Conservation (phyloP, 2,329 filamentous ascomycete genomes). For the Pseudogymnoascus sp. region DNA sequence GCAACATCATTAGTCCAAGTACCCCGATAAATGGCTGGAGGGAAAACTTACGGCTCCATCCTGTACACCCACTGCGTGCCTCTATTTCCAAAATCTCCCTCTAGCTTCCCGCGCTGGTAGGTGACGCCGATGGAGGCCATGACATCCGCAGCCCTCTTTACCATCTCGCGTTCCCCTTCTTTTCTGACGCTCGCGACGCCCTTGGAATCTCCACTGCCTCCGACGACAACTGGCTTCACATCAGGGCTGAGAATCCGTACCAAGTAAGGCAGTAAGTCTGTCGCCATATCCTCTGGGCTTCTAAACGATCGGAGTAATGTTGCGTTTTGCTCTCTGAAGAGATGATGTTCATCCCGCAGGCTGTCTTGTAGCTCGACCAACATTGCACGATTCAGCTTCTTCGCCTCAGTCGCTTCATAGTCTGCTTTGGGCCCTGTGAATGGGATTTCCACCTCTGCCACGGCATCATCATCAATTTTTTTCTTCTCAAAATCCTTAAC, state of each 20-base stretch:
- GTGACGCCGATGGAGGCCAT: conserved; percentile 76
- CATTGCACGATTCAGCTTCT: conserved; percentile 68
- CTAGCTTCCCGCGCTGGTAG: conserved; percentile 73
- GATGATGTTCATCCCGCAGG: conserved; percentile 40
- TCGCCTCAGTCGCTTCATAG: conserved; percentile 70
- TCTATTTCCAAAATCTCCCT: conserved; percentile 52
- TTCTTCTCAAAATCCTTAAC: conserved; percentile 39
- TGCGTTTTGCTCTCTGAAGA: conserved; percentile 37
- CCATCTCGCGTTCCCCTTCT: conserved; percentile 73
- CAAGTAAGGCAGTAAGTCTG: conserved; percentile 78
- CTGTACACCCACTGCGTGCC: conserved; percentile 73
- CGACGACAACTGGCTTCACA: conserved; percentile 82
- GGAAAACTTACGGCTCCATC: conserved; percentile 74
- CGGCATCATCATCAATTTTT: conserved; percentile 37
- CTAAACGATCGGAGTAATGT: conserved; percentile 70
- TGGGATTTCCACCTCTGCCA: conserved; percentile 49
- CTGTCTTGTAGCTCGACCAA: conserved; percentile 68
- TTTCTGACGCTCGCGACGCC: conserved; percentile 79
- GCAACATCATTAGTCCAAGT: conserved; percentile 2
- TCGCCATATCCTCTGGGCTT: conserved; percentile 66
- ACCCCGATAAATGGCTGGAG: neutral
- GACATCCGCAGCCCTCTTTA: conserved; percentile 69
- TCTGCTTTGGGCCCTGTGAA: conserved; percentile 79
- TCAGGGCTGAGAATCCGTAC: conserved; percentile 78
- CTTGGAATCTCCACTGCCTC: conserved; percentile 54